These are phyloP conservation scores for Ascochyta clinopodiicola DNA, from an alignment of 2,329 filamentous ascomycete species.

Conservation along the genomic window DNA sequence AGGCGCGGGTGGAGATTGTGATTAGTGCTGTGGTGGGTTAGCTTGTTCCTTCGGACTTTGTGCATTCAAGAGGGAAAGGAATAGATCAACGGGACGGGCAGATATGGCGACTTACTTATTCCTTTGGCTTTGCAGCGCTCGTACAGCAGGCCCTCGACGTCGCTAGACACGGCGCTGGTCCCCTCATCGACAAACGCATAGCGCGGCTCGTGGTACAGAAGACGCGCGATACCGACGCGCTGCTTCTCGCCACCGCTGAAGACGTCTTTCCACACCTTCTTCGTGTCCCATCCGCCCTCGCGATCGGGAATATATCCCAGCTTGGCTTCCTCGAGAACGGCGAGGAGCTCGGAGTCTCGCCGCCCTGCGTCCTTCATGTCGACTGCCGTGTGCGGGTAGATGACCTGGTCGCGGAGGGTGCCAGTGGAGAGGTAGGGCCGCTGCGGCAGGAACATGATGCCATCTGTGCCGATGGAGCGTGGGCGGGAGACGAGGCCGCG, in stretches of 20 bases:
- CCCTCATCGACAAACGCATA: slow-evolving; percentile 97
- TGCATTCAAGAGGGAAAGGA: background rate
- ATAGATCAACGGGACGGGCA: background rate
- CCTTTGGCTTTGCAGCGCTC: slow-evolving; percentile 91
- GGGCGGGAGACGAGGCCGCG: slow-evolving; percentile 89
- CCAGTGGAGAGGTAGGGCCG: slow-evolving; percentile 90
- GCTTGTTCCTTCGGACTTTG: background rate
- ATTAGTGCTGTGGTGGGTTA: slow-evolving; percentile 69
- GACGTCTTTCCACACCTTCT: slow-evolving; percentile 98
- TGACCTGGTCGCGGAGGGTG: slow-evolving; percentile 94
- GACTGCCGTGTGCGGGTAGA: slow-evolving; percentile 92
- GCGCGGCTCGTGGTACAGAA: slow-evolving; percentile 92
- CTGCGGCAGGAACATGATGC: slow-evolving; percentile 98
- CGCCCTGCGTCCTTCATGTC: slow-evolving; percentile 88
- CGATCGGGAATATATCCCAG: slow-evolving; percentile 89
- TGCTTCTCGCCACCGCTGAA: slow-evolving; percentile 98
- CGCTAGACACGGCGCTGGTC: slow-evolving; percentile 89
- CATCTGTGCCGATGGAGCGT: slow-evolving; percentile 79
- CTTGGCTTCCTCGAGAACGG: slow-evolving; percentile 79
- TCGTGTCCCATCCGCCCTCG: slow-evolving; percentile 94
- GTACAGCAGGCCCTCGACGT: slow-evolving; percentile 93
- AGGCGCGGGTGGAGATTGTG: slow-evolving; percentile 92
- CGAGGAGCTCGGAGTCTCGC: slow-evolving; percentile 77
- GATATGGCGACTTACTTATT: slow-evolving; percentile 72
- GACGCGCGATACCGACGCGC: slow-evolving; percentile 84